These are phyloP conservation scores for Suillus subluteus DNA, from an alignment of 768 basidiomycete genomes.

Conservation along the genomic window DNA sequence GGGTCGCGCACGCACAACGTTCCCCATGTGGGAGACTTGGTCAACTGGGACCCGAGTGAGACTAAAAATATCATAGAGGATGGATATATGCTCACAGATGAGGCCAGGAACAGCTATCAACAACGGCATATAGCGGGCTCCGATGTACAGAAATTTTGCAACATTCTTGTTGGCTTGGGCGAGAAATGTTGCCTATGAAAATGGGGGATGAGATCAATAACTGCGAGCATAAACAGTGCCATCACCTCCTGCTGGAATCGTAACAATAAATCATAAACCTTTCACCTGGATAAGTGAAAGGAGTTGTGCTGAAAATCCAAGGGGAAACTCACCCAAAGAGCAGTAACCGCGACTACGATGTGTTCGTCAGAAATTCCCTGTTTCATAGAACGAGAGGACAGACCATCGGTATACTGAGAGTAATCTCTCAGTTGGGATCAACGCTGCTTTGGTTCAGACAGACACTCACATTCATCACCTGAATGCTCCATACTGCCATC, in stretches of 20 bases:
- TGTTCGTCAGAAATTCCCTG: not conserved
- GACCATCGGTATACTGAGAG: not conserved
- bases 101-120: not conserved
- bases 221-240: not conserved
- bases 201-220: not conserved
- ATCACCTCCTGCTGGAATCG: constrained; percentile 4
- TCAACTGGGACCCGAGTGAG: not conserved
- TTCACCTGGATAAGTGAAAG: not conserved
- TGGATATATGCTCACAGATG: not conserved
- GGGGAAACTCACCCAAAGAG: not conserved
- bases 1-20: not conserved
- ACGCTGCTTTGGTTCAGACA: not conserved
- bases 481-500: not conserved
- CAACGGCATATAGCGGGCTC: constrained; percentile 3
- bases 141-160: not conserved
- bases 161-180: not conserved
- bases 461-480: not conserved
- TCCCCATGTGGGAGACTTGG: not conserved
- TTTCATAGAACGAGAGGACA: not conserved
- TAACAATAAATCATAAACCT: constrained; percentile 3
- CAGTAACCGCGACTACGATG: not conserved
- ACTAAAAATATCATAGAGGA: not conserved
- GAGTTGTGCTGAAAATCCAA: not conserved
- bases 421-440: not conserved
- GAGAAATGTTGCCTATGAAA: not conserved